phyloP scores from a whole-genome alignment of 495 filamentous ascomycete genomes.

The Neurospora discreta region DNA sequence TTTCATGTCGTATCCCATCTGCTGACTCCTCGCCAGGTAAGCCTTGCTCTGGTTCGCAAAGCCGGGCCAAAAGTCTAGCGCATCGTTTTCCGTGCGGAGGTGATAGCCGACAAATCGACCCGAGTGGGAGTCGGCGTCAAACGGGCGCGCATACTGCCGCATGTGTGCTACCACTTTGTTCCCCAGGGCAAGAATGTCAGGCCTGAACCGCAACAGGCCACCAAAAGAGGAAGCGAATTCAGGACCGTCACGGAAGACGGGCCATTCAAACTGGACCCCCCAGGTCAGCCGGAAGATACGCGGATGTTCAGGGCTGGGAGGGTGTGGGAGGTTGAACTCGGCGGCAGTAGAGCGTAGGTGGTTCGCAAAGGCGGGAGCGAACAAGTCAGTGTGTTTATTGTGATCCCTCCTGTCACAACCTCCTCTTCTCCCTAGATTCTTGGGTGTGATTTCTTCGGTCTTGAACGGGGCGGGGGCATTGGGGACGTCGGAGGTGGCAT shows the following conservation, averaged over 20 bases:
- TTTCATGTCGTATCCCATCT: conserved; percentile 13
- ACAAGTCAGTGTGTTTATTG: conserved; percentile 34
- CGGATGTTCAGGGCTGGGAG: conserved; percentile 20
- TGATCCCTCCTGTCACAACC: conserved; percentile 34
- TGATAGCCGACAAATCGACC: conserved; percentile 24
- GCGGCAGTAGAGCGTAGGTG: conserved; percentile 14
- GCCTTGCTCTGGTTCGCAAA: conserved; percentile 29
- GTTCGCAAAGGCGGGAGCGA: conserved; percentile 21
- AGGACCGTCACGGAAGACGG: conserved; percentile 29
- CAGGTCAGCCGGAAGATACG: conserved; percentile 29
- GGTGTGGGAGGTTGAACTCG: conserved; percentile 12
- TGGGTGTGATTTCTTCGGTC: conserved; percentile 29
- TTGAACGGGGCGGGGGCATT: conserved; percentile 17
- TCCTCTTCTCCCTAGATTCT: conserved; percentile 25
- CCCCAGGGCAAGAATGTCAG: conserved; percentile 27
- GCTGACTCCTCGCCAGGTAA: conserved; percentile 21
- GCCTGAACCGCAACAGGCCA: conserved; percentile 27
- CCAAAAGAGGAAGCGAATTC: conserved; percentile 31
- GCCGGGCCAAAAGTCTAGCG: conserved; percentile 28
- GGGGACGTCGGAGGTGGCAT: conserved; percentile 25
- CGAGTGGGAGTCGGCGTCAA: conserved; percentile 8
- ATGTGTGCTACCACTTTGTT: conserved; percentile 18
- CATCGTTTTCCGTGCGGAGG: conserved; percentile 32
- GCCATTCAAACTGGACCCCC: conserved; percentile 37
- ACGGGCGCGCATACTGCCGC: conserved; percentile 3